These are phyloP conservation scores for Coemansia sp. DNA, from an alignment of 192 early-diverging fungal genomes.

Conservation along the genomic window DNA sequence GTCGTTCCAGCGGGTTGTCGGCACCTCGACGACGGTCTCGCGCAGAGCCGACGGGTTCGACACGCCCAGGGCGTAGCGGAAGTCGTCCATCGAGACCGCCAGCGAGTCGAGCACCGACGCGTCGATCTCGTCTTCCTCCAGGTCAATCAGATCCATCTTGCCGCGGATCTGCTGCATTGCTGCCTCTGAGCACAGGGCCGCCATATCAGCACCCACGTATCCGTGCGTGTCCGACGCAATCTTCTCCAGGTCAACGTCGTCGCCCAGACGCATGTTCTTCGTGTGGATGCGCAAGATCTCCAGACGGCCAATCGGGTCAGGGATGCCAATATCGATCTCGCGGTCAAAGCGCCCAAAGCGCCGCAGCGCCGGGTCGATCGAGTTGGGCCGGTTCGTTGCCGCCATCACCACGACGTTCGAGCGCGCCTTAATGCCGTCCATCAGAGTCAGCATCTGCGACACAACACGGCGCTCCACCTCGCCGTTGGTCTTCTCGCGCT, in stretches of 20 bases:
- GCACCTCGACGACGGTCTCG: slow-evolving; percentile 97
- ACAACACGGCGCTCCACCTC: slow-evolving; percentile 99
- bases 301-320: slow-evolving; percentile 95
- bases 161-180: slow-evolving; percentile 99
- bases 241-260: slow-evolving; percentile 95
- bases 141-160: slow-evolving; percentile 98
- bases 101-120: slow-evolving; percentile 92
- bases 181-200: slow-evolving; percentile 96
- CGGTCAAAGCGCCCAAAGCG: slow-evolving; percentile 99
- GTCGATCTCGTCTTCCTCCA: slow-evolving; percentile 98
- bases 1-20: slow-evolving; percentile 90
- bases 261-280: slow-evolving; percentile 98
- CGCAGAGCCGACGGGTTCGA: slow-evolving; percentile 98
- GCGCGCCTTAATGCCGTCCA: slow-evolving; percentile 97
- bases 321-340: slow-evolving; percentile 98
- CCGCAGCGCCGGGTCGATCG: slow-evolving; percentile 95
- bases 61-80: slow-evolving; percentile 84
- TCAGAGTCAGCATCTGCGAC: slow-evolving; percentile 94
- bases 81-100: slow-evolving; percentile 98
- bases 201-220: slow-evolving; percentile 95
- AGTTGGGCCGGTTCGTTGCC: slow-evolving; percentile 98
- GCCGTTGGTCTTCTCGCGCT: slow-evolving; percentile 98
- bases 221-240: slow-evolving; percentile 97
- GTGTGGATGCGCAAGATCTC: slow-evolving; percentile 99
- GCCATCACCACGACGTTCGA: slow-evolving; percentile 99